Base-by-base conservation (phyloP, 1,284 basidiomycete genomes). In the Austroboletus sp. region DNA sequence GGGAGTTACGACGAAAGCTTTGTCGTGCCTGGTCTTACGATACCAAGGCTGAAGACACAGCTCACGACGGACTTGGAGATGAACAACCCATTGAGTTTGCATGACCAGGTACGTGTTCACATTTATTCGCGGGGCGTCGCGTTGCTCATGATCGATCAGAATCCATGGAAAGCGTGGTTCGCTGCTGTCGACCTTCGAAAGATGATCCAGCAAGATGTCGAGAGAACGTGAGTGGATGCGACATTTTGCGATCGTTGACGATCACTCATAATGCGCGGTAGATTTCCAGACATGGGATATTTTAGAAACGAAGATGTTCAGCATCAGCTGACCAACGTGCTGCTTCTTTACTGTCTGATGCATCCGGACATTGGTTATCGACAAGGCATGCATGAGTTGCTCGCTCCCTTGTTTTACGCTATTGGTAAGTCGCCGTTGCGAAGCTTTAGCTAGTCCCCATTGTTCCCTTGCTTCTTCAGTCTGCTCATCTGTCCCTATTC, bases 301-400 rank as follows among this genome's bases (percentile, higher is more conserved):
- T 97, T 96, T 63, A 80, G 85, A 21, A 73, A 81, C 16, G 63
- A 75, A 19, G 73, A 80, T 16, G 80, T 92, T 2, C 88, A 90
- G 59, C 70, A 73, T n/a, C 80, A 85, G 58, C 71, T 96, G 34
- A 87, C 86, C 0, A 86, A 90, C 53, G 81, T 94, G 23, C 72
- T 97, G 13, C 94, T 90, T 63, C 68, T 96, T 16, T 88, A 86
- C 59, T 80, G 85, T 15, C 73, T 78, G 32, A 77, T 79, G 58
- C 80, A 92, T 64, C 79, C 85, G 1, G 74, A 83, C 41, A 79
- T 93, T 16, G 90, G 91, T 25, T 96, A 96, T 61, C 78, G 93
- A 26, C 86, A 95, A 74, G 93, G 93, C 40, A 96, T 97, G 93
- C 93, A 97, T 62, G 93, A 97, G 62, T 71, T 96, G 4, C 75